These are phyloP conservation scores for Melocanna baccifera DNA, from an alignment of 176 grass and related monocot genomes.

Conservation along the genomic window DNA sequence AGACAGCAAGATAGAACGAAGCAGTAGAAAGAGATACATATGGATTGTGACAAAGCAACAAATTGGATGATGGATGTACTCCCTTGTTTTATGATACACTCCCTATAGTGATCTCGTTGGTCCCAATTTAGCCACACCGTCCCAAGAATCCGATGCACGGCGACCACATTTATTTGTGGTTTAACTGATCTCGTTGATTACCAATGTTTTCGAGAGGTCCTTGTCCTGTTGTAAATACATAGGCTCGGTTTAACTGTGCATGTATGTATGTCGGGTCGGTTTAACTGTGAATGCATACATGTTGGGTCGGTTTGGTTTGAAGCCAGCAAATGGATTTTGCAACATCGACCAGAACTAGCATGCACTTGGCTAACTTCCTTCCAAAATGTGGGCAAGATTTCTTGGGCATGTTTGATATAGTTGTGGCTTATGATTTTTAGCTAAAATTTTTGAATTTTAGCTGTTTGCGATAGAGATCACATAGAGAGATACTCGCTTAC, in stretches of 20 bases:
- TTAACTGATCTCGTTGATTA: too few relatives aligned
- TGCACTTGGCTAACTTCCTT: not conserved
- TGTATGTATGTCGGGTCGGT: too few relatives aligned
- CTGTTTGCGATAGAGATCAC: too few relatives aligned
- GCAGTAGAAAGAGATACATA: conserved; percentile 34
- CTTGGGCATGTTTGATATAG: too few relatives aligned
- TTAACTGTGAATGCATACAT: too few relatives aligned
- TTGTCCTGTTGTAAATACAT: not conserved
- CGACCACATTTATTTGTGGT: conserved; percentile 42
- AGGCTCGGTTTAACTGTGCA: too few relatives aligned
- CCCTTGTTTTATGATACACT: conserved; percentile 27
- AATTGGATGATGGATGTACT: conserved; percentile 31
- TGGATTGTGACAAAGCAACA: conserved; percentile 35
- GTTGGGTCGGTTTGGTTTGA: too few relatives aligned
- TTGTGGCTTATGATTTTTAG: too few relatives aligned
- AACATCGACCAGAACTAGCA: too few relatives aligned
- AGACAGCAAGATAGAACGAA: not conserved
- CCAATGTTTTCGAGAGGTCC: conserved; percentile 29
- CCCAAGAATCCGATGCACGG: conserved; percentile 30
- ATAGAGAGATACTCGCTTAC: too few relatives aligned
- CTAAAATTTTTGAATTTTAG: too few relatives aligned
- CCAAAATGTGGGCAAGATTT: not conserved
- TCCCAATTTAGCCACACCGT: conserved; percentile 35
- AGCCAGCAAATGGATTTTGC: too few relatives aligned
- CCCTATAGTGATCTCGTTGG: conserved; percentile 20